Conservation (phyloP, 2,329 filamentous ascomycete genomes). For the Paraphaeosphaeria sporulosa region DNA sequence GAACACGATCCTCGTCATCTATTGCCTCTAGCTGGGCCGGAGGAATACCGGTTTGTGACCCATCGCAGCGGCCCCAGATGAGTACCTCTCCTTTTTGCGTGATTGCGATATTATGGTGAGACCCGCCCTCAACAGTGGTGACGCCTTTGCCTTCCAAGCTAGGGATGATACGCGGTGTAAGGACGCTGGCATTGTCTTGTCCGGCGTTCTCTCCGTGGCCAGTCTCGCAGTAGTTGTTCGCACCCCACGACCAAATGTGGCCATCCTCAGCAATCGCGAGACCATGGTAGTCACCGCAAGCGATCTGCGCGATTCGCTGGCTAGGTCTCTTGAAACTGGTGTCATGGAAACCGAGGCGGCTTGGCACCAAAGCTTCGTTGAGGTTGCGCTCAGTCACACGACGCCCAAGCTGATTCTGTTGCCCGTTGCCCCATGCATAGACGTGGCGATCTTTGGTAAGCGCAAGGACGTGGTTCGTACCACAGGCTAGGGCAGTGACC, state of each 20-base stretch:
- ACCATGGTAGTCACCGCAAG: constrained; percentile 80
- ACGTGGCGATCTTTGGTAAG: constrained; percentile 71
- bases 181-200: constrained; percentile 74
- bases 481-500: constrained; percentile 69
- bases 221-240: constrained; percentile 87
- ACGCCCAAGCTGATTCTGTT: constrained; percentile 75
- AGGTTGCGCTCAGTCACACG: constrained; percentile 68
- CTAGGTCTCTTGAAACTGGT: constrained; percentile 43
- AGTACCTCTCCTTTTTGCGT: constrained; percentile 63
- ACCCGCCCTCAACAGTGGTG: constrained; percentile 72
- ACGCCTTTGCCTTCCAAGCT: constrained; percentile 71
- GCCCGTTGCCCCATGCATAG: constrained; percentile 75
- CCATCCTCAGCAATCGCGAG: constrained; percentile 76
- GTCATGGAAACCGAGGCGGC: constrained; percentile 63
- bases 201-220: constrained; percentile 70
- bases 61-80: constrained; percentile 68
- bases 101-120: constrained; percentile 74
- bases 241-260: constrained; percentile 80
- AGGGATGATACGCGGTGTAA: constrained; percentile 69
- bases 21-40: constrained; percentile 35
- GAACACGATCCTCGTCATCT: constrained; percentile 47
- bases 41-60: constrained; percentile 60
- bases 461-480: constrained; percentile 75
- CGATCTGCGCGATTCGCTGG: constrained; percentile 66
- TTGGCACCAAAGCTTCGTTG: constrained; percentile 62